Evolutionary conservation across 352 stramenopile genomes (phyloP), one percentile per base, ranked within the genome.

Genomic region (Peronospora tabacina): DNA sequence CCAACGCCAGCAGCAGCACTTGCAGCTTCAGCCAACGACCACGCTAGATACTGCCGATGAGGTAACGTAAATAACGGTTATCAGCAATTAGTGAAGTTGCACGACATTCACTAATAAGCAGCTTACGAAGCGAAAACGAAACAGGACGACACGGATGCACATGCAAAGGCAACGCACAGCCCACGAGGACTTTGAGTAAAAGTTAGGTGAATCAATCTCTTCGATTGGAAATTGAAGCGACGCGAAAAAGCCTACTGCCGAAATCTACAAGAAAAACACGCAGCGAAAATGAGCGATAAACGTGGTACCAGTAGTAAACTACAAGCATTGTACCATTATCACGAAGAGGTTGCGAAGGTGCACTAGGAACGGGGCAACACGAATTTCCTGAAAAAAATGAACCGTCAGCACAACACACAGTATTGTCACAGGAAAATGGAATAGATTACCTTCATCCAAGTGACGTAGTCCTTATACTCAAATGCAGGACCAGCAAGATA

Each of bases 381-480:
- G 82, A 42, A 75, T 62, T 33, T 86, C 62, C 68, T 85, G 52
- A 35, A 28, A 11, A 24, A 19, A 29, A 17, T 11, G 8, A 7
- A 15, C 24, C n/a, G 6, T 41, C 12, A 41, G 44, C 4, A 1
- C 11, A n/a, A 22, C 2, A 35, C 8, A 58, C 30, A 12, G 1
- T 37, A 51, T 20, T 29, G 22, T 5, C 9, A 26, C 22, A 17
- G 3, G n/a, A n/a, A 20, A 32, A 37, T 12, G 30, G 1, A 15
- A 11, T 20, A 55, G 13, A 5, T 33, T 16, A 85, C 75, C 55
- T 82, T 73, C 69, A 89, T 89, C 79, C 79, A 93, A 29, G 61
- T 69, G 37, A 89, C 49, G 52, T 89, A 93, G 49, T 93, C 78
- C 45, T 84, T 86, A 67, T 88, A 93, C 64, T 93, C 82, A 37